Evolutionary conservation across 306 rosid genomes (phyloP), one percentile per base, ranked within the genome.

Genomic region (Castanea mollissima): DNA sequence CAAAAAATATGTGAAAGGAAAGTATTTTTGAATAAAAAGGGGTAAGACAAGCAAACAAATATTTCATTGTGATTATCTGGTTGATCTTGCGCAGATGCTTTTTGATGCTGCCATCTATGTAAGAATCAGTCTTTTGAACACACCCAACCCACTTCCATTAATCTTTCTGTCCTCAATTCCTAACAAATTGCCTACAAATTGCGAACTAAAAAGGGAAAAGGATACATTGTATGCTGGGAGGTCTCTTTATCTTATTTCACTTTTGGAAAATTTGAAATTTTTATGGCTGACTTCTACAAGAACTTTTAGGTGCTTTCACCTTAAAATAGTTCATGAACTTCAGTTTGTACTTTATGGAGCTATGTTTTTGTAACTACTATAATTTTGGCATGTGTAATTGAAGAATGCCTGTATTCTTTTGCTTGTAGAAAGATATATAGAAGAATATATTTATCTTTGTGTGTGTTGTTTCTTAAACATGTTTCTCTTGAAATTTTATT

Each of bases 401-500:
- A 32, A 64, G 46, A 31, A 29, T 29, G 23, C 21, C 70, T 27
- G 70, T 64, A 15, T 31, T 64, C 4, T 31, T 15, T 32, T 31
- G 41, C 44, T 5, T 29, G 29, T 63, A 15, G 69, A 31, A 63
- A 27, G 41, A 27, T 21, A 63, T 14, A 63, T 13, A 18, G 38
- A 14, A 29, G 41, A 19, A 16, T 72, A 27, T 20, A 21, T 20
- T 16, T 14, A 16, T 32, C 12, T 41, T 16, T 12, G 5, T 13
- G 32, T 20, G 14, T 58, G 12, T 9, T 27, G 56, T 49, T 13
- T 19, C 46, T 55, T 60, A 29, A 46, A 65, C 18, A 60, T 71
- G 54, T 71, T 78, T 73, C 73, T 80, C 69, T 78, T 78, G 35
- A 62, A 69, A 69, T 34, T 69, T 34, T 19, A 67, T 67, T 35